phyloP scores from a whole-genome alignment of 768 basidiomycete species.

The Phaeotremella fagi region DNA sequence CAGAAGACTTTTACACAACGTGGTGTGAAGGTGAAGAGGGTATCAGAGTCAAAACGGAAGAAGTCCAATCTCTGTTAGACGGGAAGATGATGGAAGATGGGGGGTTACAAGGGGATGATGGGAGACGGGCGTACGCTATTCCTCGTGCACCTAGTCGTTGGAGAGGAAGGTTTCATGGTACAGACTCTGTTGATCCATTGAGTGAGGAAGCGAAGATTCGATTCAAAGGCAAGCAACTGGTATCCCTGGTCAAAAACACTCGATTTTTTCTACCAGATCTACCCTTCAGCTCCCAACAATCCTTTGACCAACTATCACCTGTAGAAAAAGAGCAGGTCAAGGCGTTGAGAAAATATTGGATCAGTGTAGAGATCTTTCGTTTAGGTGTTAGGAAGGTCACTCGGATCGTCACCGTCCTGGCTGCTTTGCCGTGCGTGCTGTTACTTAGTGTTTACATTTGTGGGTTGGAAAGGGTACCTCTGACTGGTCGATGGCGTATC shows the following conservation, averaged over 20 bases:
- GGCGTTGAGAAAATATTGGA: slow-evolving; percentile 5
- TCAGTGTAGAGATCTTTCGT: neutral
- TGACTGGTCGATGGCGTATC: slow-evolving; percentile 57
- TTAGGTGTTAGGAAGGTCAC: neutral
- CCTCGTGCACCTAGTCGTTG: slow-evolving; percentile 11
- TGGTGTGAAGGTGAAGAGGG: slow-evolving; percentile 7
- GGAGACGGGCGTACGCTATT: slow-evolving; percentile 11
- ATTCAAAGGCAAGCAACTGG: neutral
- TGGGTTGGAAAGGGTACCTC: slow-evolving; percentile 14
- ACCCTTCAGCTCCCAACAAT: neutral
- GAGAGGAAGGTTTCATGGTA: neutral
- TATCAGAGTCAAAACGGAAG: neutral
- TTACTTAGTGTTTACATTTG: slow-evolving; percentile 4
- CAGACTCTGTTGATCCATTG: neutral
- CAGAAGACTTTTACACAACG: neutral
- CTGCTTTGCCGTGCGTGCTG: slow-evolving; percentile 10
- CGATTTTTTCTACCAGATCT: slow-evolving; percentile 10
- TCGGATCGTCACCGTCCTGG: slow-evolving; percentile 2
- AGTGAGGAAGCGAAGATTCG: neutral
- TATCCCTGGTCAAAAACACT: neutral
- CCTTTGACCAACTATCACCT: neutral
- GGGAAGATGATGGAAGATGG: neutral
- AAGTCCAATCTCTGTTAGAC: neutral
- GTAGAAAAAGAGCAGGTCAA: slow-evolving; percentile 10
- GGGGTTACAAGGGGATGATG: neutral